Evolutionary conservation across 2,329 filamentous ascomycete species (phyloP).

Genomic region (Cercospora citrullina): DNA sequence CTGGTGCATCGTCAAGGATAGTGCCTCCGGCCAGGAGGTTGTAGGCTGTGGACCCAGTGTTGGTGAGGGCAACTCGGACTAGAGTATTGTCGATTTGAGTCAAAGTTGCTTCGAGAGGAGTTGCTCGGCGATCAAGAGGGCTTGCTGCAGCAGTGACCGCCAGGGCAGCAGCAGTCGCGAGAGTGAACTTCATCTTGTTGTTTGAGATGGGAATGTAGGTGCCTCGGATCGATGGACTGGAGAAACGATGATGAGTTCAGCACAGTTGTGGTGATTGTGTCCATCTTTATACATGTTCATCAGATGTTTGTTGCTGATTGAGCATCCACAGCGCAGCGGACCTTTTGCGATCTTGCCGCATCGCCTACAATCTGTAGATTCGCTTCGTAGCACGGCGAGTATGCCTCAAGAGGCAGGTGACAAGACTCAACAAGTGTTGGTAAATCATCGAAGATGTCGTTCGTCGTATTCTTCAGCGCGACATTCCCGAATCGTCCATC

Average conservation of each 20-base stretch:
- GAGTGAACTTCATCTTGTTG: not conserved
- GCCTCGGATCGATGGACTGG: not conserved
- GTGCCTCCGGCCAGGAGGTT: not conserved
- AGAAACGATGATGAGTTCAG: not conserved
- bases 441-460: not conserved
- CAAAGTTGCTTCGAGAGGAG: not conserved
- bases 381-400: not conserved
- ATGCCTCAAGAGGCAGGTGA: constrained; percentile 1
- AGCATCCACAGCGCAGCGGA: not conserved
- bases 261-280: not conserved
- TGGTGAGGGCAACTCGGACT: not conserved
- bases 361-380: not conserved
- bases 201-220: not conserved
- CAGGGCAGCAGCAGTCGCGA: not conserved
- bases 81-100: not conserved
- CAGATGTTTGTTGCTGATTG: not conserved
- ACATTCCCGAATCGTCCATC: not conserved
- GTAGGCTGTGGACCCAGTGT: not conserved
- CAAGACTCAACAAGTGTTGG: not conserved
- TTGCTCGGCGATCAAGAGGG: not conserved
- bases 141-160: not conserved
- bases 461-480: not conserved
- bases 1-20: constrained; percentile 1
- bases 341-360: not conserved
- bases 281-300: not conserved